Base-by-base conservation (phyloP, 495 filamentous ascomycete species). In the Hyphodiscus hymeniophilus region DNA sequence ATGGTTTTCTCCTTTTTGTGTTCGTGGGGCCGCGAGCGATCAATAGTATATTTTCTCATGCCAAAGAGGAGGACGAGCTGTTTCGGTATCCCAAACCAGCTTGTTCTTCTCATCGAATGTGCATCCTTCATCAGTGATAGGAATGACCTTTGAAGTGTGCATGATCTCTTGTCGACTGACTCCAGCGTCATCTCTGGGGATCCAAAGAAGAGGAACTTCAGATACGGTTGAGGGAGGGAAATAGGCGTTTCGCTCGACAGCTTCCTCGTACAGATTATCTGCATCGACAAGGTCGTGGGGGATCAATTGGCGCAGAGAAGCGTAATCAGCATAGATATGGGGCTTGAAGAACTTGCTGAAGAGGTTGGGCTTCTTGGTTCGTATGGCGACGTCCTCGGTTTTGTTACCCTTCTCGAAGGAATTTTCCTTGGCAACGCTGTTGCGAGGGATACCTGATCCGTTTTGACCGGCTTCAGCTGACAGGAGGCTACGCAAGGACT, bases 111-210 rank as follows among this genome's bases (percentile, higher is more conserved):
- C 86, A 59, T 88, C 81, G 39, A 96, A 66, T 52, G 72, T 79
- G 30, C 88, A 85, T 18, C 84, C 87, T 59, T 94, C 84, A 63
- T 96, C 88, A 0, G 84, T 89, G 53, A 88, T 89, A 3, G 78
- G 74, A 39, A 95, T 84, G 33, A 85, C 81, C 50, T 74, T 75
- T 54, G 70, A 67, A 13, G 81, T 85, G 57, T 89, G 82, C 15
- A 68, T 68, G 38, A 89, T 69, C 69, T 95, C 90, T 65, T 90
- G 82, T 62, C 71, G 73, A 34, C 79, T 85, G 33, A 95, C 73
- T 40, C 90, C 90, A 47, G 82, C 69, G 1, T 72, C 64, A 58
- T 96, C 90, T 40, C 73, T 71, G 5, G 89, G 86, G 47, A 96
- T 82, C 90, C 90, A 95, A 22, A 96, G 70, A 32, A 90, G 64